phyloP scores from a whole-genome alignment of 2,329 filamentous ascomycete genomes.

The Aspergillus thermomutatus region DNA sequence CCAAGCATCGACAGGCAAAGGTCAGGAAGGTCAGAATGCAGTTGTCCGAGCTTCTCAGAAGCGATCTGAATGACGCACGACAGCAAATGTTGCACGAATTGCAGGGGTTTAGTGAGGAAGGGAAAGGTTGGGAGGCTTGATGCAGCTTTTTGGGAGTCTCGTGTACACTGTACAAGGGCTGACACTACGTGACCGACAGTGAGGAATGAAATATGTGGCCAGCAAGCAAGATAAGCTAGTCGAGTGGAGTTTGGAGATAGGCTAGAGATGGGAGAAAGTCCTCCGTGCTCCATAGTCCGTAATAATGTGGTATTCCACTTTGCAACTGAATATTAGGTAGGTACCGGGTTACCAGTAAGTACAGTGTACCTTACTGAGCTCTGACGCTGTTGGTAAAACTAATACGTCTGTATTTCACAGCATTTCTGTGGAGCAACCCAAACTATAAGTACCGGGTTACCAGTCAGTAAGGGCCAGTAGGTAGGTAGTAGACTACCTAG shows the following conservation, averaged over 20 bases:
- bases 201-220: background rate
- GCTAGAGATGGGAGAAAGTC: background rate
- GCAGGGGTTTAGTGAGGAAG: constrained; percentile 3
- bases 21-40: constrained; percentile 11
- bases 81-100: constrained; percentile 8
- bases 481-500: no score
- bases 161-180: background rate
- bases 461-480: background rate
- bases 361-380: no score
- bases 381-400: no score
- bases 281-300: background rate
- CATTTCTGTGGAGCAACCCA: background rate
- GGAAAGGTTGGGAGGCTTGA: background rate
- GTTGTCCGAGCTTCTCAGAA: constrained; percentile 11
- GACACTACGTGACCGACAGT: no score
- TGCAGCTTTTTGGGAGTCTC: background rate
- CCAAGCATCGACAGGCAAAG: constrained; percentile 32
- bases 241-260: background rate
- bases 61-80: constrained; percentile 9
- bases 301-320: background rate
- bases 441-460: background rate
- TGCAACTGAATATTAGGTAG: background rate
- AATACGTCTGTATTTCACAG: background rate
- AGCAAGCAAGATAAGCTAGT: background rate
- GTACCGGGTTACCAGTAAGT: background rate